Conservation (phyloP, 495 filamentous ascomycete genomes). For the Aspergillus ostianus region DNA sequence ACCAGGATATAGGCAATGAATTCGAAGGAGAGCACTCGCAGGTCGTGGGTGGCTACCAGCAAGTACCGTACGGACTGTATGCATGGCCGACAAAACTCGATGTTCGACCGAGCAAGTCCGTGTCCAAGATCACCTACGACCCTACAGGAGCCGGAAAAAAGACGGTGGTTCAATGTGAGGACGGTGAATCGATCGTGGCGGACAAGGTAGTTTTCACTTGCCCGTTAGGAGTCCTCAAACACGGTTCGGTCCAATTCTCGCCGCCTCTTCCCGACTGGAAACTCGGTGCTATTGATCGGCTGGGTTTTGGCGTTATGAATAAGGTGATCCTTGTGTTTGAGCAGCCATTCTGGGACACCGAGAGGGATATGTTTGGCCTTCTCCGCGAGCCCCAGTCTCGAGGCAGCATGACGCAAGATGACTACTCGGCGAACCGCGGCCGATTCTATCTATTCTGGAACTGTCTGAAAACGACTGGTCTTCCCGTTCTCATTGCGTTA, state of each 20-base stretch:
- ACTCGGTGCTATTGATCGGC: conserved; percentile 70
- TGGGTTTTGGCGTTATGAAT: conserved; percentile 93
- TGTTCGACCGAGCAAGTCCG: conserved; percentile 67
- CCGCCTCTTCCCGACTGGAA: conserved; percentile 88
- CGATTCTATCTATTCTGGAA: conserved; percentile 99
- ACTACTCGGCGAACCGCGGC: conserved; percentile 65
- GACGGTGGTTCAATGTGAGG: conserved; percentile 70
- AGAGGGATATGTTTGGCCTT: conserved; percentile 90
- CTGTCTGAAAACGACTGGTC: conserved; percentile 79
- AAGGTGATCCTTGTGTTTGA: conserved; percentile 93
- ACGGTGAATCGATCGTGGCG: conserved; percentile 73
- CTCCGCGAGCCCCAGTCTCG: conserved; percentile 64
- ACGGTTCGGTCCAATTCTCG: conserved; percentile 68
- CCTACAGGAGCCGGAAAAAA: conserved; percentile 35
- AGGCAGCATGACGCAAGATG: conserved; percentile 56
- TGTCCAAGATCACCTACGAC: conserved; percentile 68
- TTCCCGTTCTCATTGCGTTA: conserved; percentile 83
- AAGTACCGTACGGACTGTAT: conserved; percentile 79
- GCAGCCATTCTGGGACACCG: conserved; percentile 87
- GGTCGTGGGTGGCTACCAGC: conserved; percentile 89
- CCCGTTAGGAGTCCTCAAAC: conserved; percentile 86
- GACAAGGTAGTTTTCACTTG: conserved; percentile 87
- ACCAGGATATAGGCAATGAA: conserved; percentile 95
- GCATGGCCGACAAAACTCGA: conserved; percentile 75
- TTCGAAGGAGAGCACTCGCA: conserved; percentile 93